phyloP scores from a whole-genome alignment of 2,329 filamentous ascomycete species.

The Aspergillus sp. region DNA sequence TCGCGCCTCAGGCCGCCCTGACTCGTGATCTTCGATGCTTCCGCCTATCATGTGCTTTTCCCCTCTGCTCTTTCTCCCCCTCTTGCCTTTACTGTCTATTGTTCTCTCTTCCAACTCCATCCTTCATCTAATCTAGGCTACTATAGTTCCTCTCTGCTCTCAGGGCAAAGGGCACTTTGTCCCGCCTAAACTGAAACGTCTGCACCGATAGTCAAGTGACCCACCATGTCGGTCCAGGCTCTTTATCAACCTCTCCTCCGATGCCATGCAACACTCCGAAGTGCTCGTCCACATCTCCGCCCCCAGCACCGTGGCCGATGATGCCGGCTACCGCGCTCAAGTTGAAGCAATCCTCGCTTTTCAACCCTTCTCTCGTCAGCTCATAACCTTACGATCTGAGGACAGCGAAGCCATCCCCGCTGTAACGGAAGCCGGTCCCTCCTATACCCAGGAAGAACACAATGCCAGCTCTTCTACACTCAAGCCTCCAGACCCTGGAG shows the following conservation, averaged over 20 bases:
- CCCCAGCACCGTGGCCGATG: slow-evolving; percentile 38
- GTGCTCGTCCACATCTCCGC: slow-evolving; percentile 48
- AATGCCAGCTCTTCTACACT: background rate
- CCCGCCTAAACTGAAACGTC: background rate
- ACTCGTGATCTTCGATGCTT: slow-evolving; percentile 1
- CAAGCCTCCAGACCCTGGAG: background rate
- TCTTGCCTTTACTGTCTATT: background rate
- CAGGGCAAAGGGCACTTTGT: background rate
- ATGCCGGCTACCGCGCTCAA: slow-evolving; percentile 42
- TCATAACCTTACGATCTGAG: slow-evolving; percentile 16
- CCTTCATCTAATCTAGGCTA: background rate
- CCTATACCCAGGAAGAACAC: background rate
- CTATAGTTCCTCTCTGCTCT: background rate
- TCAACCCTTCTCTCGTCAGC: slow-evolving; percentile 31
- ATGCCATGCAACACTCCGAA: slow-evolving; percentile 32
- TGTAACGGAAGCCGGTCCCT: background rate
- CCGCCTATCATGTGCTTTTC: background rate
- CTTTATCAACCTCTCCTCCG: background rate
- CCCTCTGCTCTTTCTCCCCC: too few relatives aligned
- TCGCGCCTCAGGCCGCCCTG: background rate
- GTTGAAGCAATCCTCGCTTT: slow-evolving; percentile 42
- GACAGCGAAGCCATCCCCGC: background rate
- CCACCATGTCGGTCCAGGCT: slow-evolving; percentile 7
- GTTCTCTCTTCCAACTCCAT: background rate
- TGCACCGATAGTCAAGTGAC: background rate